Percentiles rank a stretch among this genome's conserved stretches.
phyloP scores from a whole-genome alignment of 345 rosid genomes.

The Mercurialis annua region DNA sequence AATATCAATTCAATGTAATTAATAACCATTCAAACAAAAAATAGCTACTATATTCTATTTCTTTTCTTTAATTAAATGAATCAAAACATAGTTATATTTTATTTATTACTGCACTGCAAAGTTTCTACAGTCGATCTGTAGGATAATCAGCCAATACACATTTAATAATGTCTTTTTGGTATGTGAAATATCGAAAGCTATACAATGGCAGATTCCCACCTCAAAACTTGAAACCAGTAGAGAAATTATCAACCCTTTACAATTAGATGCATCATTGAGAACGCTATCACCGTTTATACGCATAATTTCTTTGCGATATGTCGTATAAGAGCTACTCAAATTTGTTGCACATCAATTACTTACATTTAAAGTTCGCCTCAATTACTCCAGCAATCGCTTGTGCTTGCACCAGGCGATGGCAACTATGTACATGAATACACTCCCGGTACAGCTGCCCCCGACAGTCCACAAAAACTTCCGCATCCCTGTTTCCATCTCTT shows the following conservation, averaged over 20 bases:
- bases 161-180: neutral
- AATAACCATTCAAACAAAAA: no score
- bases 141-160: neutral
- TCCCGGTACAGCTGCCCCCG: constrained; percentile 59
- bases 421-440: constrained; percentile 55
- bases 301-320: neutral
- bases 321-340: neutral
- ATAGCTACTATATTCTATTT: no score
- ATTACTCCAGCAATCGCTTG: constrained; percentile 66
- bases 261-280: neutral
- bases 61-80: no score
- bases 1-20: no score
- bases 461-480: constrained; percentile 63
- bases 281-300: neutral
- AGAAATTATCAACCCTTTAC: neutral
- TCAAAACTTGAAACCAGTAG: neutral
- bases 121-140: neutral
- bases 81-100: neutral
- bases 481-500: constrained; percentile 23
- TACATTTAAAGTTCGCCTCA: no score
- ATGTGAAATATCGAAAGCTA: neutral
- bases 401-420: constrained; percentile 86
- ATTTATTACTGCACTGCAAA: neutral
- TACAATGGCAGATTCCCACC: neutral
- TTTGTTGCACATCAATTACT: neutral